Base-by-base conservation (phyloP, 805 yeast species). In the Myxozyma vanderwaltii region DNA sequence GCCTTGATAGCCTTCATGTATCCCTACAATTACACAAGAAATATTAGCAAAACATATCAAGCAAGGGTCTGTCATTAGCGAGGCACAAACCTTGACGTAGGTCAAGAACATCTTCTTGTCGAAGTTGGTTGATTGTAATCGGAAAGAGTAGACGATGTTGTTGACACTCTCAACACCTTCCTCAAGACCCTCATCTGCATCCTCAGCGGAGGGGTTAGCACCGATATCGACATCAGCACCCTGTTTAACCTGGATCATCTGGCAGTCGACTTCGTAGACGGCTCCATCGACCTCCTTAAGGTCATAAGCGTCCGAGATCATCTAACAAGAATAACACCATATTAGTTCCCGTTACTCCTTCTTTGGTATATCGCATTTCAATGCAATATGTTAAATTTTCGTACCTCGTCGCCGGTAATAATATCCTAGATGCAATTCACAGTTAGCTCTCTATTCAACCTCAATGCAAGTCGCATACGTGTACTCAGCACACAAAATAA, bases 131-230 rank as follows among this genome's bases (percentile, higher is more conserved):
- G 83, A 89, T 81, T 89, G 96, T 76, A 94, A 86, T 83, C 97
- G 89, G 94, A 94, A 91, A 69, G 97, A 90, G 91, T 91, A 85
- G 71, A 92, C 97, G 76, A 94, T 89, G 83, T 94, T 94, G 96
- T 92, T 94, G 76, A 94, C 97, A 72, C 89, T 83, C 80, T 87
- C 92, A 71, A 82, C 81, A 79, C 86, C 89, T 55, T 88, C 96
- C 72, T 90, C 98, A 54, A 84, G 76, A 59, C 79, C 91, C 38
- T 88, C 96, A 44, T 78, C 91, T 56, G 75, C 90, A 70, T 82
- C 98, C 81, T 94, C 99, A 70, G 98, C 97, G 73, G 97, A 90
- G 75, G 99, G 97, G 87, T 94, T 94, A 74, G 96, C 99, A 81
- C 99, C 99, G 78, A 94, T 94, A 79, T 94, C 98, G 71, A 94